Percentiles rank a stretch among this genome's conserved stretches.
phyloP scores from a whole-genome alignment of 306 rosid species.

The Canavalia ensiformis region DNA sequence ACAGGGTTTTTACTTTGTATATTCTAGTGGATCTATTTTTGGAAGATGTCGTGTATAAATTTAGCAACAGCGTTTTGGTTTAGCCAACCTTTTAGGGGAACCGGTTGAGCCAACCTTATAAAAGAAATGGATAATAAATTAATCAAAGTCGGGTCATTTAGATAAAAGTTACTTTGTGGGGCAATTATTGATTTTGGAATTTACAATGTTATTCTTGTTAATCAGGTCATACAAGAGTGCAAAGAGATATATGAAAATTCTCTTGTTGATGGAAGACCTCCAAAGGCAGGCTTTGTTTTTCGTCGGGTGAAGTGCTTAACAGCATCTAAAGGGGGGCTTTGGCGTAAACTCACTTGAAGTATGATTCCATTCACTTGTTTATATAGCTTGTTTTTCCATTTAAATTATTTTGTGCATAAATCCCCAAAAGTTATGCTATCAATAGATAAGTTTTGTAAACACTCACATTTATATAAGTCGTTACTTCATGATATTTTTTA shows the following conservation, averaged over 20 bases:
- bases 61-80: constrained; percentile 11
- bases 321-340: constrained; percentile 70
- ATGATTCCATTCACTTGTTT: constrained; percentile 36
- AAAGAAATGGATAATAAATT: neutral
- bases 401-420: constrained; percentile 32
- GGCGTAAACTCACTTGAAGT: constrained; percentile 83
- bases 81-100: neutral
- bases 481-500: neutral
- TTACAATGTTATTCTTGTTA: constrained; percentile 30
- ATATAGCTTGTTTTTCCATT: constrained; percentile 4
- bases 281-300: constrained; percentile 84
- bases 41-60: neutral
- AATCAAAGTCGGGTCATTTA: constrained; percentile 2
- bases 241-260: constrained; percentile 93
- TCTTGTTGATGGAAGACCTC: constrained; percentile 80
- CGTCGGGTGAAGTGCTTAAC: constrained; percentile 80
- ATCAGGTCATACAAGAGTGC: constrained; percentile 97
- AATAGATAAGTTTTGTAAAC: constrained; percentile 21
- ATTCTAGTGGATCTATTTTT: constrained; percentile 12
- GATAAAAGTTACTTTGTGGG: neutral
- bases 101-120: neutral
- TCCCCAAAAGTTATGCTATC: constrained; percentile 8
- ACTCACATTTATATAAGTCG: neutral
- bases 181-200: constrained; percentile 36
- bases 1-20: neutral